phyloP scores from a whole-genome alignment of 2,329 filamentous ascomycete species.

The Arachnomyces sp. region DNA sequence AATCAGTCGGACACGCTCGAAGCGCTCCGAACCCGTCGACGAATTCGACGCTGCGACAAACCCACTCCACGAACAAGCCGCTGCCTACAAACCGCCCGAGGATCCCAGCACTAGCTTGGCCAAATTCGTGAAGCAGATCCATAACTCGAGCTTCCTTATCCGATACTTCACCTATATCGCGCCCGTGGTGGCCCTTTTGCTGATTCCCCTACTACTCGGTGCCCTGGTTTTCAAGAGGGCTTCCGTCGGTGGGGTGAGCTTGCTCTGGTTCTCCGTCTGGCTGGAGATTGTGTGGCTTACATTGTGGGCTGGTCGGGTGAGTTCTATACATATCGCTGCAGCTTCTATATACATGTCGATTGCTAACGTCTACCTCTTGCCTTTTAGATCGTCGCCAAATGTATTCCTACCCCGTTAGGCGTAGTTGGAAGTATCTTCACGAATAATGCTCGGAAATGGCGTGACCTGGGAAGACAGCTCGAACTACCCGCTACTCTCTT shows the following conservation, averaged over 20 bases:
- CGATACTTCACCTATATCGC: conserved; percentile 65
- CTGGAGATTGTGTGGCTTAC: conserved; percentile 88
- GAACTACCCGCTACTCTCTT: conserved; percentile 81
- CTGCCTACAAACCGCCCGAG: conserved; percentile 56
- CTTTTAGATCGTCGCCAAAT: conserved; percentile 52
- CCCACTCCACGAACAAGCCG: conserved; percentile 58
- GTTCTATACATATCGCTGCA: conserved; percentile 13
- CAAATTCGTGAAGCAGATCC: conserved; percentile 56
- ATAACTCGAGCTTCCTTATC: conserved; percentile 56
- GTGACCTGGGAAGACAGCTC: conserved; percentile 74
- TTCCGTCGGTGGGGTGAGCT: conserved; percentile 62
- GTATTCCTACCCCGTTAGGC: conserved; percentile 53
- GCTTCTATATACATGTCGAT: no score
- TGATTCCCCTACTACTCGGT: conserved; percentile 61
- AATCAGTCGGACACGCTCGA: conserved; percentile 45
- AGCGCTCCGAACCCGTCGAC: conserved; percentile 50
- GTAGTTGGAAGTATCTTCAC: conserved; percentile 66
- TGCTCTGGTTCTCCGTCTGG: conserved; percentile 94
- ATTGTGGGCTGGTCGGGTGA: conserved; percentile 64
- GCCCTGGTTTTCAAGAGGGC: conserved; percentile 50
- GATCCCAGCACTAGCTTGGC: conserved; percentile 55
- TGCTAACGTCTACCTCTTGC: conserved; percentile 5
- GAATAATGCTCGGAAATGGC: conserved; percentile 87
- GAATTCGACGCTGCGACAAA: conserved; percentile 62
- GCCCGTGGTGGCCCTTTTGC: conserved; percentile 54